Evolutionary conservation across 2,329 filamentous ascomycete genomes (phyloP).

Genomic region (Zymoseptoria ardabiliae): DNA sequence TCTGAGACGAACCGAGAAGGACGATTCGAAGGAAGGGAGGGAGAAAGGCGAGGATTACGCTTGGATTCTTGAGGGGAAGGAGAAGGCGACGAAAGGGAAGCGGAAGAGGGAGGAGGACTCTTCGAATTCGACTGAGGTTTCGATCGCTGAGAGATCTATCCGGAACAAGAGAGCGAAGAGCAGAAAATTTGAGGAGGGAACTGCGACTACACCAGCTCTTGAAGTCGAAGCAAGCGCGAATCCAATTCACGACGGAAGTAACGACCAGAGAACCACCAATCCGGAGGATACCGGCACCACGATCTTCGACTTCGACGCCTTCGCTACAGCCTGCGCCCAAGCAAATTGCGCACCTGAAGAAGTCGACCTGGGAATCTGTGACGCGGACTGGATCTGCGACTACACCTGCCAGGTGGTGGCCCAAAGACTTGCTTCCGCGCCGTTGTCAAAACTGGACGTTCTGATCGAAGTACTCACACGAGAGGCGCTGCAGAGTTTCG

Average conservation of each 20-base stretch:
- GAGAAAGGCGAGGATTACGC: background rate
- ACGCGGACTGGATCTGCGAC: background rate
- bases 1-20: background rate
- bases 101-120: background rate
- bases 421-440: background rate
- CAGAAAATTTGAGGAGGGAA: background rate
- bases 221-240: no score
- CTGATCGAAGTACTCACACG: background rate
- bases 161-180: background rate
- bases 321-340: background rate
- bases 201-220: background rate
- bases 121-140: background rate
- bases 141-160: background rate
- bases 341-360: background rate
- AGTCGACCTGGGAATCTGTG: background rate
- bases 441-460: background rate
- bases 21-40: background rate
- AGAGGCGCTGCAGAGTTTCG: background rate
- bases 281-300: no score
- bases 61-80: background rate
- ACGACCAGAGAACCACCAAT: no score
- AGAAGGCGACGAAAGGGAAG: background rate
- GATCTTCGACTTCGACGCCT: background rate
- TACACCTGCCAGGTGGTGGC: background rate
- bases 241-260: no score